Conservation (phyloP, 768 basidiomycete species). For the Scleroderma citrinum region DNA sequence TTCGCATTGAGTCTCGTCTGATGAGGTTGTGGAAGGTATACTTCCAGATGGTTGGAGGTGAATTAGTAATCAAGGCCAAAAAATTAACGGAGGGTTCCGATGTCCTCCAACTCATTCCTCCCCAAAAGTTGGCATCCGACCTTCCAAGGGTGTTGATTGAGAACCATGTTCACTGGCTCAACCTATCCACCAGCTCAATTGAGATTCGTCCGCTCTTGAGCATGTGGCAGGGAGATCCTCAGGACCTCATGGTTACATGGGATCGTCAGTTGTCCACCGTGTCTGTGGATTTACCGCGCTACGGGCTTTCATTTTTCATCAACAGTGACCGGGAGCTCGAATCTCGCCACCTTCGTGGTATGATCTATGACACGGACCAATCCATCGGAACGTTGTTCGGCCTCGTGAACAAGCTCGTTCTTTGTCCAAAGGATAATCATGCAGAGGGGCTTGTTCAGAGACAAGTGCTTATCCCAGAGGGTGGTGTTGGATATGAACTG, state of each 20-base stretch:
- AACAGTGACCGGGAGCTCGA: conserved; percentile 20
- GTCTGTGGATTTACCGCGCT: conserved; percentile 34
- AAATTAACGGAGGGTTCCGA: not conserved
- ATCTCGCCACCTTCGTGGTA: conserved; percentile 37
- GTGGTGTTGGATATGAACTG: not conserved
- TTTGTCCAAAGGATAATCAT: conserved; percentile 15
- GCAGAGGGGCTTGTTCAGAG: not conserved
- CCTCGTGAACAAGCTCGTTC: conserved; percentile 29
- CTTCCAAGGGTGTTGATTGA: conserved; percentile 20
- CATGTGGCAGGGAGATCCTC: conserved; percentile 15
- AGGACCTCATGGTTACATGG: not conserved
- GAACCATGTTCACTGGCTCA: conserved; percentile 27
- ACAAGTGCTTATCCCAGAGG: conserved; percentile 28
- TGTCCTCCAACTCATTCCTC: conserved; percentile 22
- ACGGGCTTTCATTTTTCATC: conserved; percentile 9
- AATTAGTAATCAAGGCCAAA: conserved; percentile 18
- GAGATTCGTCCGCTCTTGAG: conserved; percentile 24
- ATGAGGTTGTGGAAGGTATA: conserved; percentile 20
- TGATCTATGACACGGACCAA: conserved; percentile 37
- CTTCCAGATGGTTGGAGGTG: conserved; percentile 13
- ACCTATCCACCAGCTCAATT: conserved; percentile 15
- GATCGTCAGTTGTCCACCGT: conserved; percentile 11
- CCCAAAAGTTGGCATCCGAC: conserved; percentile 16
- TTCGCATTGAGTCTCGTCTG: too few relatives aligned
- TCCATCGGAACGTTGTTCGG: conserved; percentile 39